Evolutionary conservation across 2,329 filamentous ascomycete species (phyloP), one percentile per base, ranked within the genome.

Genomic region (Endocalyx cinctus): DNA sequence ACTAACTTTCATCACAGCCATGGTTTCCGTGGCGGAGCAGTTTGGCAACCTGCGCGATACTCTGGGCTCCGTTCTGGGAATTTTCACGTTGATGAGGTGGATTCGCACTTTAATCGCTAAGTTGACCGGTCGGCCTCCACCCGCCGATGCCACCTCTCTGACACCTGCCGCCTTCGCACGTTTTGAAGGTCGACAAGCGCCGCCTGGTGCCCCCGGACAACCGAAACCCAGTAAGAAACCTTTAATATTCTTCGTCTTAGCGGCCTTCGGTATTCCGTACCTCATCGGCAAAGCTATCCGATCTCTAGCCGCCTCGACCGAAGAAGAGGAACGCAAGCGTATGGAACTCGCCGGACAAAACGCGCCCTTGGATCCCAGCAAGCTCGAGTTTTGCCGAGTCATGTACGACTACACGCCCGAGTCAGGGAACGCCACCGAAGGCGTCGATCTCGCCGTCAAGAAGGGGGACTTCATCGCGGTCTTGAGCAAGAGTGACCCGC

Each of bases 21-120:
- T 98, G 89, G 86, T 98, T 25, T 92, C 90, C 7, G 94, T 98
- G 25, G 92, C 92, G 31, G 94, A 98, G 60, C 92, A 98, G 60
- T 94, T 98, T 50, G 85, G 88, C 39, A 95, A 90, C 52, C 71
- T 98, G 30, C 83, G 88, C 46, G 89, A 94, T 57, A 95, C 90
- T 1, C 77, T 98, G 11, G 92, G 94, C 42, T 95, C 88, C 4
- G 82, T 96, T 10, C 69, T 98, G 25, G 92, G 92, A 25, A 95
- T 98, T 55, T 98, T 95, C 65, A 94, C 92, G 10, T 59, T 98
- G 25, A 84, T 98, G 70, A 82, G 94, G 45, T 98, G 92, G 90
- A 79, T 95, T 48, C 82, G 88, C 35, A 95, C 88, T 2, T 71
- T 94, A 16, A 77, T 97, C 45, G 90, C 92, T 20, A 96, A 94